Evolutionary conservation across 192 early-diverging fungal genomes (phyloP).

Genomic region (Coemansia sp.): DNA sequence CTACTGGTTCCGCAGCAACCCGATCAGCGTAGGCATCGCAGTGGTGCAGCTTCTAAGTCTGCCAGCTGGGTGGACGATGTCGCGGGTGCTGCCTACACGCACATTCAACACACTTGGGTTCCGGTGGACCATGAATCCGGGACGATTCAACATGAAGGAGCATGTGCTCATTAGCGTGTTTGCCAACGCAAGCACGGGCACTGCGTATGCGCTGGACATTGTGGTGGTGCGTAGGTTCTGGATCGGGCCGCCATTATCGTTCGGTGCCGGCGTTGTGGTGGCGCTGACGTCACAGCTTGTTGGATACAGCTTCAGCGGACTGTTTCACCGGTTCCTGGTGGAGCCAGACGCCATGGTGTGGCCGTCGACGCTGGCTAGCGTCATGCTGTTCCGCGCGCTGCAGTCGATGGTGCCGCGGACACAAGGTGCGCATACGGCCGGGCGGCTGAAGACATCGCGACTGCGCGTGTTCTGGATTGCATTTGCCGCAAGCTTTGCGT

Average conservation of each 20-base stretch:
- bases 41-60: conserved; percentile 71
- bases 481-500: conserved; percentile 47
- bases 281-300: conserved; percentile 66
- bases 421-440: conserved; percentile 2
- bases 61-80: conserved; percentile 65
- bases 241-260: conserved; percentile 65
- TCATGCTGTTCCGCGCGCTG: conserved; percentile 71
- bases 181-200: conserved; percentile 67
- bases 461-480: conserved; percentile 45
- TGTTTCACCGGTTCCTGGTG: conserved; percentile 73
- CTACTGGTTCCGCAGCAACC: conserved; percentile 81
- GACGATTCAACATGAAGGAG: conserved; percentile 81
- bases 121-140: conserved; percentile 64
- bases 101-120: conserved; percentile 46
- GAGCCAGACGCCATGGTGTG: conserved; percentile 80
- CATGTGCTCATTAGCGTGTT: conserved; percentile 78
- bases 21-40: conserved; percentile 63
- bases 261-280: conserved; percentile 60
- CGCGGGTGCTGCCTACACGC: conserved; percentile 57
- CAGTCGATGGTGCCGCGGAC: conserved; percentile 57
- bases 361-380: conserved; percentile 74
- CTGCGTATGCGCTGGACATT: conserved; percentile 73
- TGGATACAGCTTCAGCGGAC: conserved; percentile 67
- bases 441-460: neutral
- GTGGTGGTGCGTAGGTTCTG: conserved; percentile 63